Base-by-base conservation (phyloP, 768 basidiomycete genomes). In the Pluteus cervinus region DNA sequence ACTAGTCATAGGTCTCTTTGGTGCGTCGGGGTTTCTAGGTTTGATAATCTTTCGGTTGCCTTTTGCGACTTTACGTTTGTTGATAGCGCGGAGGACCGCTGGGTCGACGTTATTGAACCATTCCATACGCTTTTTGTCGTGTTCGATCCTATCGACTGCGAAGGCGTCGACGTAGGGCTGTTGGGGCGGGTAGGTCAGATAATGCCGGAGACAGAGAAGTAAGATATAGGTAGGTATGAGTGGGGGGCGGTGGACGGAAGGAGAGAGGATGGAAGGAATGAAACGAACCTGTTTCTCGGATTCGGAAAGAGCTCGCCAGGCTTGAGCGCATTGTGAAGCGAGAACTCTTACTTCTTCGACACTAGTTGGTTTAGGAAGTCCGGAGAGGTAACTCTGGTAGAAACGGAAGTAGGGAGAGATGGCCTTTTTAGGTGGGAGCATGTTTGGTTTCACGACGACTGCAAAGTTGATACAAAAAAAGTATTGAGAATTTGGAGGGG, bases 271-370 rank as follows among this genome's bases (percentile, higher is more conserved):
- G 4, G 30, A 16, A n/a, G 16, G 7, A n/a, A 36, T 3, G 9
- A 40, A 16, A 38, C 53, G 16, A 23, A 65, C 68, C 46, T 66
- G 48, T 36, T 58, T 69, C 40, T 69, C 60, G 3, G 38, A 45
- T 8, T 46, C 48, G 4, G 63, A 42, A n/a, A 66, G 42, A 4
- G 32, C 41, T 1, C 32, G 51, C 69, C 68, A 70, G 3, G 41
- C 36, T 24, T n/a, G 31, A 11, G 21, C 20, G 15, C 11, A 17
- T 7, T 36, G 37, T n/a, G 22, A 42, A 5, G 16, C 3, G 12
- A 5, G 25, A 12, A 7, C 24, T 7, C 11, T n/a, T 7, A 1
- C 0, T 11, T 52, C 30, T 11, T 15, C 16, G 14, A 39, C 29
- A 11, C n/a, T 3, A 7, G 8, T 36, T 5, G 29, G 5, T 5